phyloP scores from a whole-genome alignment of 441 rosid genomes.

The Gossypium gossypioides region DNA sequence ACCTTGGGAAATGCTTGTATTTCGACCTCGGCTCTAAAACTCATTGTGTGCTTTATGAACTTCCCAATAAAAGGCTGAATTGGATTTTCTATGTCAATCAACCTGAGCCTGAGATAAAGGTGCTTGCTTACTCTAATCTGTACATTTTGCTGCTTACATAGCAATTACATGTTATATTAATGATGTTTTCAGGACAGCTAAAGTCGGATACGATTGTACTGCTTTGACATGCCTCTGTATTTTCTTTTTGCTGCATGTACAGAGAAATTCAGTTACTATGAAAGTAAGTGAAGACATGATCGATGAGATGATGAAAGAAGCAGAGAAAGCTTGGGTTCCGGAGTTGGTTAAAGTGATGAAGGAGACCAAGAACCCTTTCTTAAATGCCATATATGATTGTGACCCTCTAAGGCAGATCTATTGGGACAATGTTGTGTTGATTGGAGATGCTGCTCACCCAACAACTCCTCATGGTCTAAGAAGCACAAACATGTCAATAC shows the following conservation, averaged over 20 bases:
- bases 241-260: background rate
- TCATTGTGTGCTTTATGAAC: constrained; percentile 53
- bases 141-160: background rate
- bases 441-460: constrained; percentile 81
- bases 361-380: constrained; percentile 62
- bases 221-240: background rate
- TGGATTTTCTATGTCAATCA: constrained; percentile 74
- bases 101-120: constrained; percentile 58
- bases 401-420: constrained; percentile 43
- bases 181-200: background rate
- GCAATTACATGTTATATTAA: background rate
- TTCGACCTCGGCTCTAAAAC: constrained; percentile 35
- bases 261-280: constrained; percentile 65
- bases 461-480: constrained; percentile 60
- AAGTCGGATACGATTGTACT: background rate
- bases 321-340: constrained; percentile 49
- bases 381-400: constrained; percentile 58
- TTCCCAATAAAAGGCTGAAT: constrained; percentile 43
- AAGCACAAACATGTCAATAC: constrained; percentile 74
- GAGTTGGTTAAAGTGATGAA: constrained; percentile 47
- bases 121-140: constrained; percentile 13
- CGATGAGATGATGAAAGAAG: constrained; percentile 42
- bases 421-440: constrained; percentile 45
- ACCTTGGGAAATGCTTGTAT: constrained; percentile 59
- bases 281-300: constrained; percentile 44